Conservation (phyloP, 345 rosid genomes). For the Euphorbia lathyris region DNA sequence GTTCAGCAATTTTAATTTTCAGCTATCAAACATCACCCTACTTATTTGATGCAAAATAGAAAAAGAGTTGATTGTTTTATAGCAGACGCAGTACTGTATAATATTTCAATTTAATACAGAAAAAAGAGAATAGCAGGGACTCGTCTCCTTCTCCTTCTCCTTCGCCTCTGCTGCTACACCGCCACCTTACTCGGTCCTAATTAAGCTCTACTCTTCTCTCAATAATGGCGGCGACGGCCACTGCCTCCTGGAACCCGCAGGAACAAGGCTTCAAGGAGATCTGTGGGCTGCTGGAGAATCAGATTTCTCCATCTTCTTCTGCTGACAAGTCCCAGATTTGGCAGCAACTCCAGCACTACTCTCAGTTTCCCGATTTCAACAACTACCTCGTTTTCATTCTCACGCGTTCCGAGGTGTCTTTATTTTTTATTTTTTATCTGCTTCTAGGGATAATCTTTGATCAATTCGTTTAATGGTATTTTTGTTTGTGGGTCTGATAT, state of each 20-base stretch:
- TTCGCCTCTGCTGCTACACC: constrained; percentile 3
- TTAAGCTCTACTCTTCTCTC: not conserved
- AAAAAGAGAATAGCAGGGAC: not conserved
- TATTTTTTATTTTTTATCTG: not conserved
- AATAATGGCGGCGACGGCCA: constrained; percentile 29
- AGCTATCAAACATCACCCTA: no score
- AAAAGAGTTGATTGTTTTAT: no score
- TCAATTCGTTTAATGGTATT: no score
- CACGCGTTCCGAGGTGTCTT: constrained; percentile 72
- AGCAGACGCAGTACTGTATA: no score
- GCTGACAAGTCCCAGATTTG: constrained; percentile 89
- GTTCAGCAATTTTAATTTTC: no score
- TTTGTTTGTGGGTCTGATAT: constrained; percentile 9
- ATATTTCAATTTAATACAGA: no score
- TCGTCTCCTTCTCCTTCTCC: constrained; percentile 4
- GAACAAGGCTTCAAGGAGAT: constrained; percentile 84
- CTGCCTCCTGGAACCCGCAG: constrained; percentile 72
- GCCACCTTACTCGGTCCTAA: not conserved
- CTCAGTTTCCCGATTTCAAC: constrained; percentile 94
- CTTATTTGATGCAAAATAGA: no score
- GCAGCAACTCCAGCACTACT: constrained; percentile 90
- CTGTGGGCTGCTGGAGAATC: constrained; percentile 76
- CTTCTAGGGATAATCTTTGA: not conserved
- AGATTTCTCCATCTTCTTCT: constrained; percentile 78
- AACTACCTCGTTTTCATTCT: constrained; percentile 91